Conservation (phyloP, 139 green algal species). For the Diplosphaera chodatii region DNA sequence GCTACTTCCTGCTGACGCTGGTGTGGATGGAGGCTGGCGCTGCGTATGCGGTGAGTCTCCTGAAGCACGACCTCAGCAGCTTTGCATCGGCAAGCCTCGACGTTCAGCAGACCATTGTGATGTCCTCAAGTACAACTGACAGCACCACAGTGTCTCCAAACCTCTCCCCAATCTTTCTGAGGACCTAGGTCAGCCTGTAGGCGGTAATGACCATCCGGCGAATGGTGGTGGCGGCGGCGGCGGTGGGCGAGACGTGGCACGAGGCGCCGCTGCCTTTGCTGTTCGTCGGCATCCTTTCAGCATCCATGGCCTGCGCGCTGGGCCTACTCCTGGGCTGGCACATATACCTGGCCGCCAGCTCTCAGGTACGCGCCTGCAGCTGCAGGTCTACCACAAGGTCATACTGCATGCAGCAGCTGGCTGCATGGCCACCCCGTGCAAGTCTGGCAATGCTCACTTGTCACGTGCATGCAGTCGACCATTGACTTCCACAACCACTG, state of each 20-base stretch:
- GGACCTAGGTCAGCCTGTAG: not conserved
- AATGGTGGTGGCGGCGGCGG: not conserved
- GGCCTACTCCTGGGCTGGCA: conserved; percentile 24
- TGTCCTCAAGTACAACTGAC: too few relatives aligned
- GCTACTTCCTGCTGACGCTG: conserved; percentile 42
- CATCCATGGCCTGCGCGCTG: not conserved
- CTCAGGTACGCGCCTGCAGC: too few relatives aligned
- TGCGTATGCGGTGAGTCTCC: conserved; percentile 12
- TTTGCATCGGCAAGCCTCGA: too few relatives aligned
- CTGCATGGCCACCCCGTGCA: too few relatives aligned
- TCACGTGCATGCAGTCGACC: conserved; percentile 1
- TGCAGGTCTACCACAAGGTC: too few relatives aligned
- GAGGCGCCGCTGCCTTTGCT: not conserved
- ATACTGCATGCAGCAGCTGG: too few relatives aligned
- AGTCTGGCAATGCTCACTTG: too few relatives aligned
- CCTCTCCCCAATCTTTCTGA: too few relatives aligned
- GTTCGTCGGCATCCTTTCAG: not conserved
- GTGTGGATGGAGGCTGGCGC: conserved; percentile 16
- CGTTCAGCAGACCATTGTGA: too few relatives aligned
- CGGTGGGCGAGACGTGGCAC: too few relatives aligned
- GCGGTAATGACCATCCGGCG: not conserved
- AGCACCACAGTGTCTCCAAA: not conserved
- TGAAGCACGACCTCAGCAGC: too few relatives aligned
- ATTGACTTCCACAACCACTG: conserved; percentile 22
- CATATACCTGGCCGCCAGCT: conserved; percentile 26